These are phyloP conservation scores for Leishmania martiniquensis DNA, from an alignment of 208 protist genomes.

Conservation along the genomic window DNA sequence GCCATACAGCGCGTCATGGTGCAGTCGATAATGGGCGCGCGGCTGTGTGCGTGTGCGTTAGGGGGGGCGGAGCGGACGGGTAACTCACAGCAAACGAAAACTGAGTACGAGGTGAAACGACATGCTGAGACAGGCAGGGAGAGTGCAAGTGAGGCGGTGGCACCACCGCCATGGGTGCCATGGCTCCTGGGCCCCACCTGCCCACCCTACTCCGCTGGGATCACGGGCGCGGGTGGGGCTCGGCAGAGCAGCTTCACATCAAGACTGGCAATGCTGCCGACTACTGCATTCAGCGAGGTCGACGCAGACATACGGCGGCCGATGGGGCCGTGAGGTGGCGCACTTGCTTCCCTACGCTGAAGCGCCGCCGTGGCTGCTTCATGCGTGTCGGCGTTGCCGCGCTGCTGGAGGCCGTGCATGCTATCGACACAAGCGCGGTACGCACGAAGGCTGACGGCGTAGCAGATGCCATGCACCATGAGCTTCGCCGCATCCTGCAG, in stretches of 20 bases:
- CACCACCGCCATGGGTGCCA: not conserved
- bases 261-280: slow-evolving; percentile 12
- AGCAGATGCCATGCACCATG: slow-evolving; percentile 13
- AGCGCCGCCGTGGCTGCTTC: not conserved
- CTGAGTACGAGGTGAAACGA: not conserved
- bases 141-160: not conserved
- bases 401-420: slow-evolving; percentile 9
- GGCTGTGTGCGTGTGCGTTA: not conserved
- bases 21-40: not conserved
- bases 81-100: not conserved
- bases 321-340: not conserved
- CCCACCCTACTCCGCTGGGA: not conserved
- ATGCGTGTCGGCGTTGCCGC: not conserved
- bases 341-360: not conserved
- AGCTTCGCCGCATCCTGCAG: slow-evolving; percentile 23
- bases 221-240: not conserved
- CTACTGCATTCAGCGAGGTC: not conserved
- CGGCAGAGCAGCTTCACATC: slow-evolving; percentile 12
- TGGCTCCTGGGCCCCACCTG: not conserved
- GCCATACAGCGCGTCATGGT: not conserved
- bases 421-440: slow-evolving; percentile 12
- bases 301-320: not conserved
- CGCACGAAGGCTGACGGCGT: not conserved
- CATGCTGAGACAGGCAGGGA: not conserved
- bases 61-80: no score